These are phyloP conservation scores for Talaromyces sp. DNA, from an alignment of 2,329 filamentous ascomycete genomes.

Conservation along the genomic window DNA sequence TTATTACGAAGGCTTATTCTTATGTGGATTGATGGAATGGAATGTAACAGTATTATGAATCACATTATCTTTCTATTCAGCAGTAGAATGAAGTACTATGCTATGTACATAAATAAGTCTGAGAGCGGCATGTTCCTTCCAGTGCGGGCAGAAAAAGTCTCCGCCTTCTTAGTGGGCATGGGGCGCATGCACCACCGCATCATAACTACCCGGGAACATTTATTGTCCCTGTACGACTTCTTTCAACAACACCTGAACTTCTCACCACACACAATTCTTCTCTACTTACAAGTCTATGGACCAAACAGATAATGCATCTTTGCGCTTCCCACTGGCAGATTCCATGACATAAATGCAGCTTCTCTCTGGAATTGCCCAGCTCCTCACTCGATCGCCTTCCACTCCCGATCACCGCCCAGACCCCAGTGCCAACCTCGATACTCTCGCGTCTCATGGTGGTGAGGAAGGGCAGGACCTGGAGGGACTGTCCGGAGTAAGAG, in stretches of 20 bases:
- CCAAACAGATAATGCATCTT: conserved; percentile 11
- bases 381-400: conserved; percentile 16
- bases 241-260: background rate
- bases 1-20: background rate
- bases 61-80: too few relatives aligned
- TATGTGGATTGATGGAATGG: background rate
- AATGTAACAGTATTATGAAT: conserved; percentile 16
- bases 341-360: conserved; percentile 24
- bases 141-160: background rate
- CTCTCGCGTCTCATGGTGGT: conserved; percentile 25
- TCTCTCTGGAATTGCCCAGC: conserved; percentile 21
- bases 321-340: conserved; percentile 20
- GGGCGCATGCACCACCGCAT: conserved; percentile 5
- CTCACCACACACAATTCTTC: background rate
- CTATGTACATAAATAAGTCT: too few relatives aligned
- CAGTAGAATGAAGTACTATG: too few relatives aligned
- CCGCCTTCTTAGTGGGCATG: background rate
- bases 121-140: background rate
- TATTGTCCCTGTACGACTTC: background rate
- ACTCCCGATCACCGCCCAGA: conserved; percentile 10
- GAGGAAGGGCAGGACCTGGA: conserved; percentile 23
- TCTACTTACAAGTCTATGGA: background rate
- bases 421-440: conserved; percentile 13
- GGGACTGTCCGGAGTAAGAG: conserved; percentile 25
- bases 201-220: conserved; percentile 1